Percentiles rank a stretch among this genome's conserved stretches.
These are phyloP conservation scores for Apiotrichum montevideense DNA, from an alignment of 1,284 basidiomycete species.

Conservation along the genomic window DNA sequence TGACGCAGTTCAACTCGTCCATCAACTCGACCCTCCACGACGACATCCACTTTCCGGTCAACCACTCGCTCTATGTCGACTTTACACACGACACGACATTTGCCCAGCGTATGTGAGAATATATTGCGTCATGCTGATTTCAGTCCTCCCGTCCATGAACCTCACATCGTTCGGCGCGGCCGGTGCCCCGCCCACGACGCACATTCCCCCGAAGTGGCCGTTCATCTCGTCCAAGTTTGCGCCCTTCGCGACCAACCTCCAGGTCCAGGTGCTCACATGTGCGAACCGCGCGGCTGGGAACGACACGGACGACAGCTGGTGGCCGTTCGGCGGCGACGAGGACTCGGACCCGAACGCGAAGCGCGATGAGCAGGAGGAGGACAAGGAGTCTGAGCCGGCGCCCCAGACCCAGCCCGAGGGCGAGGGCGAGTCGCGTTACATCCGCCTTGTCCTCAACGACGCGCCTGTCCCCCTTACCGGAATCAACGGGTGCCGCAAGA, in stretches of 20 bases:
- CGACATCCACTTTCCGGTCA: slow-evolving; percentile 57
- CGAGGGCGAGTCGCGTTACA: slow-evolving; percentile 30
- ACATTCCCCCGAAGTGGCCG: slow-evolving; percentile 57
- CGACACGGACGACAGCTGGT: background rate
- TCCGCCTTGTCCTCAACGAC: slow-evolving; percentile 53
- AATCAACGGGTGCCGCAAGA: slow-evolving; percentile 53
- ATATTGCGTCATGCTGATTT: slow-evolving; percentile 6
- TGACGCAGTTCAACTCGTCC: slow-evolving; percentile 53
- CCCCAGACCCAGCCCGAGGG: background rate
- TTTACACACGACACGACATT: slow-evolving; percentile 46
- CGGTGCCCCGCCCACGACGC: slow-evolving; percentile 65
- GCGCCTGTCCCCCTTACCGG: slow-evolving; percentile 61
- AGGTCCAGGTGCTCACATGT: slow-evolving; percentile 59
- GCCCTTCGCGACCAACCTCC: slow-evolving; percentile 56
- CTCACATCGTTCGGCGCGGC: slow-evolving; percentile 60
- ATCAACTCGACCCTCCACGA: slow-evolving; percentile 57
- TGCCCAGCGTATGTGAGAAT: slow-evolving; percentile 29
- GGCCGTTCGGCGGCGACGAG: background rate
- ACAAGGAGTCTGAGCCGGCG: slow-evolving; percentile 1
- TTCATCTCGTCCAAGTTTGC: slow-evolving; percentile 44
- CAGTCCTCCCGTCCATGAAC: slow-evolving; percentile 58
- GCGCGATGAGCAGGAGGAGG: background rate
- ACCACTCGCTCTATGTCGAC: slow-evolving; percentile 53
- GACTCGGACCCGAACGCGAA: background rate
- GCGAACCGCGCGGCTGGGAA: background rate